Base-by-base conservation (phyloP, 2,329 filamentous ascomycete species). In the Macrophomina phaseolina region DNA sequence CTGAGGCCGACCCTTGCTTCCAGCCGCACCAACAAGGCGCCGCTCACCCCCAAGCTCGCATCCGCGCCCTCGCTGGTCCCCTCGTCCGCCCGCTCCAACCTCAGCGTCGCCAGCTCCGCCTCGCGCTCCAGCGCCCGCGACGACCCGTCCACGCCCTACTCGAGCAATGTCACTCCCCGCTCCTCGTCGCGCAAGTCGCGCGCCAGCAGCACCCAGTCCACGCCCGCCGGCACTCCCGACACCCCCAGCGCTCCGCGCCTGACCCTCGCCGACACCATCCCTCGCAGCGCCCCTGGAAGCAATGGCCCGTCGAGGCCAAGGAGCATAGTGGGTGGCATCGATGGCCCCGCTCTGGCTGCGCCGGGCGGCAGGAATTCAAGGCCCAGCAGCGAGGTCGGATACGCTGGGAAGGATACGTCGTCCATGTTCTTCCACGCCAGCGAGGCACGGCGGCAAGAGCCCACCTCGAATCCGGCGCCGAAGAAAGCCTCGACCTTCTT, bases 391-490 rank as follows among this genome's bases (percentile, higher is more conserved):
- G 76, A 77, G 30, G 40, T 66, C 3, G 73, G 70, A 32, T 70
- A 68, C 12, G 70, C 71, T 53, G 76, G 75, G 53, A 73, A 74
- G 45, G 79, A 79, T 23, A 28, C 58, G 9, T 60, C 56, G 6
- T 80, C 90, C 64, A 94, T 93, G 81, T 98, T 98, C 84, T 97
- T 99, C 77, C 94, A 96, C 76, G 95, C 94, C 34, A 92, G 89
- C 76, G 92, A 97, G 71, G 91, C 86, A 46, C 67, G 76, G 73
- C 66, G 74, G 16, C 77, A 77, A 67, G 77, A 77, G 67, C 76
- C 76, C 46, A 75, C 53, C 32, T 61, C 48, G 67, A 67, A 67
- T 46, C 69, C 70, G 69, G 68, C 69, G 4, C 66, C 70, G 30
- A 81, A 79, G 76, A 86, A 84, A 71, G 75, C 78, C 45, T 75